Evolutionary conservation across 148 eudicot genomes (phyloP).

Genomic region (Pouteria glomerata): DNA sequence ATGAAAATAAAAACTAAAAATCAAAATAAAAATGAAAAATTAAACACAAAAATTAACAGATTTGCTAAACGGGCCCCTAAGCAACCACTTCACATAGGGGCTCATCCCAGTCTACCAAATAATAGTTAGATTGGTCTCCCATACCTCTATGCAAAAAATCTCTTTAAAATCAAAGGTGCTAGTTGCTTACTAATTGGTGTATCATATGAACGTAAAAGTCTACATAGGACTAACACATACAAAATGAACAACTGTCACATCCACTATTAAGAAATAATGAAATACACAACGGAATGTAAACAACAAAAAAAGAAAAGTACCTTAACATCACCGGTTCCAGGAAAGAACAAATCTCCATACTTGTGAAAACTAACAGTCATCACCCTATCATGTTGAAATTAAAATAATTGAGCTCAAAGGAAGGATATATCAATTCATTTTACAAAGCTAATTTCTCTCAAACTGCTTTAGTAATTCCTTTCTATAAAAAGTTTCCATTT

Average conservation of each 20-base stretch:
- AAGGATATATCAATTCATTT: not conserved
- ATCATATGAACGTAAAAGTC: not conserved
- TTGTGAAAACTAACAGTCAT: constrained; percentile 99
- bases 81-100: no score
- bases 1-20: no score
- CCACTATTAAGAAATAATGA: not conserved
- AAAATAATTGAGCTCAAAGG: not conserved
- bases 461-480: not conserved
- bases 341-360: constrained; percentile 89
- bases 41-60: no score
- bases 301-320: constrained; percentile 24
- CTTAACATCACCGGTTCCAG: constrained; percentile 99
- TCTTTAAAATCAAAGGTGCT: not conserved
- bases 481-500: no score
- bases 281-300: no score
- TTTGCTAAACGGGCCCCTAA: no score
- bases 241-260: constrained; percentile 6
- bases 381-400: constrained; percentile 52
- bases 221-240: not conserved
- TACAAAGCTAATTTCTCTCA: not conserved
- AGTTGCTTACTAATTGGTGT: not conserved
- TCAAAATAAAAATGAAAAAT: no score
- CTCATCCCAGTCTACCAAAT: no score
- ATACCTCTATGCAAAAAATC: not conserved
- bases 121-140: not conserved